Percentiles rank a stretch among this genome's conserved stretches.
phyloP scores from a whole-genome alignment of 2,329 filamentous ascomycete genomes.

The Nothophaeocryptopus gaeumannii region DNA sequence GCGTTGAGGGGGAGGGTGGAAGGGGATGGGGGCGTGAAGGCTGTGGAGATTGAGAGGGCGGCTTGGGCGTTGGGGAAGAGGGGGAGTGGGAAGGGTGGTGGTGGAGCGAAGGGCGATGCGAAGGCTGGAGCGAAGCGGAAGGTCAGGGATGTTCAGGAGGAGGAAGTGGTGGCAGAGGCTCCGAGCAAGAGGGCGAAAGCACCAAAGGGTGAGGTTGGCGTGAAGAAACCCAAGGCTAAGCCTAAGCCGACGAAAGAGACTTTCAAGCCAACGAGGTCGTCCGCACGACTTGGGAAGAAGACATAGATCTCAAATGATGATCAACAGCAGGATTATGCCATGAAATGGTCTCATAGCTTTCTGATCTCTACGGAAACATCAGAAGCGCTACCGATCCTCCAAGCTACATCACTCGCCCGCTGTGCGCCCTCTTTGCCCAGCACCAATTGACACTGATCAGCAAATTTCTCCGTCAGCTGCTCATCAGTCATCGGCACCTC shows the following conservation, averaged over 20 bases:
- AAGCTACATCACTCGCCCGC: slow-evolving; percentile 25
- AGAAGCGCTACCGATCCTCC: slow-evolving; percentile 16
- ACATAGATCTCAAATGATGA: no score
- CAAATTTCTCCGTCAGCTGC: slow-evolving; percentile 50
- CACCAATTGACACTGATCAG: slow-evolving; percentile 46
- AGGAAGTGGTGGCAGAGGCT: background rate
- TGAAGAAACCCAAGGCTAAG: background rate
- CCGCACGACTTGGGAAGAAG: background rate
- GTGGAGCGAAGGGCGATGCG: background rate
- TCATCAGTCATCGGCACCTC: slow-evolving; percentile 48
- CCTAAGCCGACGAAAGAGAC: background rate
- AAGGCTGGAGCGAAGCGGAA: background rate
- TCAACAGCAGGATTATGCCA: no score
- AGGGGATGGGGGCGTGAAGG: slow-evolving; percentile 1
- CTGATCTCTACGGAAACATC: no score
- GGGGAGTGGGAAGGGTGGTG: background rate
- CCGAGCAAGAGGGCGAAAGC: slow-evolving; percentile 3
- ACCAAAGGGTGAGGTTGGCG: no score
- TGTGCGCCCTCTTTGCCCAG: slow-evolving; percentile 37
- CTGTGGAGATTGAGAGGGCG: slow-evolving; percentile 19
- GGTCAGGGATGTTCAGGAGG: background rate
- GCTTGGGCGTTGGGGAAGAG: slow-evolving; percentile 22
- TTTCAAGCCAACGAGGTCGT: background rate
- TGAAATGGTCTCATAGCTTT: no score
- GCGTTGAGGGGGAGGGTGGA: slow-evolving; percentile 45